Percentiles rank a stretch among this genome's conserved stretches.
Evolutionary conservation across 2,329 filamentous ascomycete genomes (phyloP).

Genomic region (Chaetomium sp.): DNA sequence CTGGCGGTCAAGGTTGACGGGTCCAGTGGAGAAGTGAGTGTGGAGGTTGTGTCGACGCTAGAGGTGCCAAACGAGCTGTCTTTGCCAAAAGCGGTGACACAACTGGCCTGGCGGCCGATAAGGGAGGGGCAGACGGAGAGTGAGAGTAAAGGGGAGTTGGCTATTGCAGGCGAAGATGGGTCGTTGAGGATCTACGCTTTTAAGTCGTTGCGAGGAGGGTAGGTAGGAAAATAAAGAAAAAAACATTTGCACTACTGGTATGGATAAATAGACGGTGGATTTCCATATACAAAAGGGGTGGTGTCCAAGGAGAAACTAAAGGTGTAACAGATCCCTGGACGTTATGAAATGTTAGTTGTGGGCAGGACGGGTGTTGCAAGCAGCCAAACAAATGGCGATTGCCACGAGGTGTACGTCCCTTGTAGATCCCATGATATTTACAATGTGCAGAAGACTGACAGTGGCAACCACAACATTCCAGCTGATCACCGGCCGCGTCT

Average conservation of each 20-base stretch:
- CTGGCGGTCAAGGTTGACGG: slow-evolving; percentile 34
- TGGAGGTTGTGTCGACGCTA: slow-evolving; percentile 33
- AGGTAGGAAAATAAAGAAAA: not conserved
- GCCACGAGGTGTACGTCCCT: too few species aligned
- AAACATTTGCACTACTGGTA: not conserved
- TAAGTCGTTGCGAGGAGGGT: slow-evolving; percentile 10
- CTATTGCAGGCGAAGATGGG: slow-evolving; percentile 54
- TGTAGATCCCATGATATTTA: too few species aligned
- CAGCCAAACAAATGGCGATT: too few species aligned
- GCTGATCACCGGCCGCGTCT: too few species aligned
- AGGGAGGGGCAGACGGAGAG: slow-evolving; percentile 18
- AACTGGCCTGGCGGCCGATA: slow-evolving; percentile 62
- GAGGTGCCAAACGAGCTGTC: slow-evolving; percentile 37
- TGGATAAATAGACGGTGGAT: not conserved
- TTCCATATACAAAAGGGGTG: not conserved
- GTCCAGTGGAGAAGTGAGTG: slow-evolving; percentile 22
- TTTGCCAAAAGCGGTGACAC: slow-evolving; percentile 58
- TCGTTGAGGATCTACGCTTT: slow-evolving; percentile 49
- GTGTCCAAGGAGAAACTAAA: too few species aligned
- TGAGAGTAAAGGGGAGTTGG: slow-evolving; percentile 31
- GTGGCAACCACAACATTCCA: too few species aligned
- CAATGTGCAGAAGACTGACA: too few species aligned
- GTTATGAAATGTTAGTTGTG: too few species aligned
- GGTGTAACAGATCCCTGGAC: too few species aligned
- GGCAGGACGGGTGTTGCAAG: too few species aligned